phyloP scores from a whole-genome alignment of 2,329 filamentous ascomycete species.

The Thermoascus crustaceus region DNA sequence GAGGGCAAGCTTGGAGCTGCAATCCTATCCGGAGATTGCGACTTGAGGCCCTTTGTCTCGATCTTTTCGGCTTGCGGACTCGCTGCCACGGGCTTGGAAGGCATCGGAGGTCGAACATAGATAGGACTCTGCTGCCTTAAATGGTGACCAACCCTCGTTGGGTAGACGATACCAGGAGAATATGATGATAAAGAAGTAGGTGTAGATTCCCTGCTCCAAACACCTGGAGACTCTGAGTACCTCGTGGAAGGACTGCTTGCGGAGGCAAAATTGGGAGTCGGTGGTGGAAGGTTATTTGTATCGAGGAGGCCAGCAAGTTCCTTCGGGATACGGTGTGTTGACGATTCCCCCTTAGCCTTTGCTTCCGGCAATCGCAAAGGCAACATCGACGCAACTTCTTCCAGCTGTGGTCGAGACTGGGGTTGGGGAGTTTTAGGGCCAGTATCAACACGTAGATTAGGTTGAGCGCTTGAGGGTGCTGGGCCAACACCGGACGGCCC shows the following conservation, averaged over 20 bases:
- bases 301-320: conserved; percentile 33
- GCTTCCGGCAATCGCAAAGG: conserved; percentile 10
- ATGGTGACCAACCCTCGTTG: conserved; percentile 29
- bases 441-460: conserved; percentile 11
- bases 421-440: conserved; percentile 8
- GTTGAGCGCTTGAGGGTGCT: conserved; percentile 12
- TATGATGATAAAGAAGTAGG: conserved; percentile 43
- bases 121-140: conserved; percentile 22
- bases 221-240: conserved; percentile 38
- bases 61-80: conserved; percentile 9
- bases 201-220: conserved; percentile 41
- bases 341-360: conserved; percentile 10
- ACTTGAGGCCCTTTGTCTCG: conserved; percentile 10
- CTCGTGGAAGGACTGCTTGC: conserved; percentile 39
- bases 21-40: conserved; percentile 8
- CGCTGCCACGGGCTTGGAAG: not conserved
- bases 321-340: conserved; percentile 21
- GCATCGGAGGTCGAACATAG: conserved; percentile 4
- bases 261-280: conserved; percentile 30
- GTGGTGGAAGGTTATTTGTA: conserved; percentile 30
- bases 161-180: conserved; percentile 38
- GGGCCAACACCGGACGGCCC: not conserved
- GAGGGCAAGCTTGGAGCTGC: conserved; percentile 6
- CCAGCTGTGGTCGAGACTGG: conserved; percentile 7
- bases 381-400: conserved; percentile 8